These are phyloP conservation scores for Exidia glandulosa DNA, from an alignment of 768 basidiomycete species.

Conservation along the genomic window DNA sequence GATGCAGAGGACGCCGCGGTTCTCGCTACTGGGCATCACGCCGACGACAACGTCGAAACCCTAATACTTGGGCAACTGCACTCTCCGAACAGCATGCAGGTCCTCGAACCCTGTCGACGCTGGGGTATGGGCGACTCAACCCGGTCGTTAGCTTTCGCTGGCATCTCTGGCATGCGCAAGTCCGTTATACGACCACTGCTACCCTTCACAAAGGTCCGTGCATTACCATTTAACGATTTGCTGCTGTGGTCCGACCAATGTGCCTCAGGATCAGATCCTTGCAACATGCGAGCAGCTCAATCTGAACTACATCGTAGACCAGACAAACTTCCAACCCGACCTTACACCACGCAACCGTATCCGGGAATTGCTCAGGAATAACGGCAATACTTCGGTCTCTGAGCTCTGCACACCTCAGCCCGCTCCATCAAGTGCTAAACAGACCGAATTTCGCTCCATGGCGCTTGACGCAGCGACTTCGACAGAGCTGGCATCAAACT, in stretches of 20 bases:
- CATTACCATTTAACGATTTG: background rate
- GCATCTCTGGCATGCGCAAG: conserved; percentile 44
- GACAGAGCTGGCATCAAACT: no score
- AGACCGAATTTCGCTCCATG: no score
- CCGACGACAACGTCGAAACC: conserved; percentile 79
- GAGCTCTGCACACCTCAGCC: no score
- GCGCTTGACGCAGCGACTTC: no score
- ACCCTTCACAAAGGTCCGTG: conserved; percentile 51
- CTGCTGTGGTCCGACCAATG: conserved; percentile 4
- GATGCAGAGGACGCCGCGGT: conserved; percentile 21
- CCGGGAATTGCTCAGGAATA: conserved; percentile 31
- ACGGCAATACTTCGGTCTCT: background rate
- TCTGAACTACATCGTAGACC: conserved; percentile 52
- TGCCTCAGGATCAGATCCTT: conserved; percentile 60
- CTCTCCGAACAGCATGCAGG: background rate
- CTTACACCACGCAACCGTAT: conserved; percentile 65
- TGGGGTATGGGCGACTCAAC: conserved; percentile 63
- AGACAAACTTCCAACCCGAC: conserved; percentile 64
- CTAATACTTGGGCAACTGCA: conserved; percentile 50
- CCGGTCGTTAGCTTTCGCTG: conserved; percentile 29
- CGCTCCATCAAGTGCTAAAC: no score
- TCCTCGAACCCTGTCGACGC: conserved; percentile 51
- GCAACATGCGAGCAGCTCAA: conserved; percentile 59
- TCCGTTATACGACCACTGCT: conserved; percentile 71
- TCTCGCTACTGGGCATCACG: conserved; percentile 65